These are phyloP conservation scores for Cytospora mali DNA, from an alignment of 2,329 filamentous ascomycete species.

Conservation along the genomic window DNA sequence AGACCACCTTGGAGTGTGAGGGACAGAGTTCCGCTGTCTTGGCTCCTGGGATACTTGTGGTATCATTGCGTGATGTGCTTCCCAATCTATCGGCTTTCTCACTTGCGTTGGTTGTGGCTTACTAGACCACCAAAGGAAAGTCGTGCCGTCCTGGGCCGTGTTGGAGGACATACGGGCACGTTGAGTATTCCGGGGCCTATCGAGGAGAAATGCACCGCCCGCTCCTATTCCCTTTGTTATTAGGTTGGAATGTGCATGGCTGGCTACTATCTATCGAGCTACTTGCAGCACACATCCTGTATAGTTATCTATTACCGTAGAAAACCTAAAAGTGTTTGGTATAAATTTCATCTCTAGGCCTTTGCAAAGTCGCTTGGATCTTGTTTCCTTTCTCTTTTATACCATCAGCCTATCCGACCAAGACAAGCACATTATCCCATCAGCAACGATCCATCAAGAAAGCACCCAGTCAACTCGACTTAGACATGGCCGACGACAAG, in stretches of 20 bases:
- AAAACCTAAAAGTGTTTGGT: neutral
- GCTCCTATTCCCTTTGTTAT: too few relatives aligned
- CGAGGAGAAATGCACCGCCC: too few relatives aligned
- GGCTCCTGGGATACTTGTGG: neutral
- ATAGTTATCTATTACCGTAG: too few relatives aligned
- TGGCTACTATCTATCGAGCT: too few relatives aligned
- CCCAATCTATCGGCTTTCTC: neutral
- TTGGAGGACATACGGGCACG: neutral
- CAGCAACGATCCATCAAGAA: too few relatives aligned
- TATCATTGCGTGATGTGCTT: too few relatives aligned
- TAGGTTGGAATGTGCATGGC: too few relatives aligned
- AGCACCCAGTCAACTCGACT: too few relatives aligned
- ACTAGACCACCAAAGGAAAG: neutral
- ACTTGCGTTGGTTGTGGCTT: neutral
- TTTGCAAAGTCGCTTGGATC: neutral
- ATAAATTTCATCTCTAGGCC: neutral
- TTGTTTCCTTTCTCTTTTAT: neutral
- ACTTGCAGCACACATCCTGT: neutral
- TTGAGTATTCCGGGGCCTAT: neutral
- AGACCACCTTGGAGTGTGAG: slow-evolving; percentile 3
- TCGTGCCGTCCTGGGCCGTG: neutral
- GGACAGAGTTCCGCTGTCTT: neutral
- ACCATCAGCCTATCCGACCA: neutral
- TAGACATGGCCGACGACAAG: slow-evolving; percentile 33
- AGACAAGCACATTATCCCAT: neutral